These are phyloP conservation scores for Tetraselmis striata DNA, from an alignment of 139 green algal genomes.

Conservation along the genomic window DNA sequence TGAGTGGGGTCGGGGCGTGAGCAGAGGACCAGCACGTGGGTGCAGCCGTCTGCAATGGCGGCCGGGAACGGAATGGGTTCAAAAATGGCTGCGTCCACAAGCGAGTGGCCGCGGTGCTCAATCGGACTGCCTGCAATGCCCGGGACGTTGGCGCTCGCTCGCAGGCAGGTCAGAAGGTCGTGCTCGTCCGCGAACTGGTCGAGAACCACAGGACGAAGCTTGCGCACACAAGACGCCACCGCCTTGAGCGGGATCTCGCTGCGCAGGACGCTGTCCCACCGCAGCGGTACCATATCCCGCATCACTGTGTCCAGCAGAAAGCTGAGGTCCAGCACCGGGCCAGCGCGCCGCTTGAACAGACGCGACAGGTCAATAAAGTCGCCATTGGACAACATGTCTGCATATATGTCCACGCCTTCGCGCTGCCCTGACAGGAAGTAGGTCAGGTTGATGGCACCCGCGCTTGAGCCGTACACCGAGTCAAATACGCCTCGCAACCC, in stretches of 20 bases:
- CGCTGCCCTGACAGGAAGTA: conserved; percentile 70
- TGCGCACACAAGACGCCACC: conserved; percentile 67
- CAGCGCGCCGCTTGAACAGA: conserved; percentile 23
- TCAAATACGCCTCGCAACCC: conserved; percentile 69
- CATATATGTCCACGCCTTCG: conserved; percentile 69
- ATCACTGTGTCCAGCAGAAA: conserved; percentile 81
- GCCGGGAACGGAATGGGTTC: conserved; percentile 59
- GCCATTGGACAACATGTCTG: conserved; percentile 61
- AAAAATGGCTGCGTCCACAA: conserved; percentile 87
- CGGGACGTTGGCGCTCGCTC: conserved; percentile 73
- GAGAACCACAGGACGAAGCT: conserved; percentile 52
- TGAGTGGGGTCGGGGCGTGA: conserved; percentile 34
- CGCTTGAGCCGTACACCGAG: conserved; percentile 71
- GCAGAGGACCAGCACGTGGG: conserved; percentile 73
- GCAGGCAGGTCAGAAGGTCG: conserved; percentile 66
- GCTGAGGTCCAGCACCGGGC: conserved; percentile 66
- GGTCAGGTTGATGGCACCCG: conserved; percentile 78
- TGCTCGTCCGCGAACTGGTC: conserved; percentile 40
- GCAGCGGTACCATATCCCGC: conserved; percentile 50
- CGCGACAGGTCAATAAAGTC: conserved; percentile 64
- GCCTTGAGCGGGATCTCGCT: conserved; percentile 30
- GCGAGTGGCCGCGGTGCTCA: conserved; percentile 39
- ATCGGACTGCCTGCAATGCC: conserved; percentile 54
- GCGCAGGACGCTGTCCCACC: conserved; percentile 50
- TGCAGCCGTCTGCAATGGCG: conserved; percentile 73